phyloP scores from a whole-genome alignment of 2,329 filamentous ascomycete species.

The Alternaria sp. region DNA sequence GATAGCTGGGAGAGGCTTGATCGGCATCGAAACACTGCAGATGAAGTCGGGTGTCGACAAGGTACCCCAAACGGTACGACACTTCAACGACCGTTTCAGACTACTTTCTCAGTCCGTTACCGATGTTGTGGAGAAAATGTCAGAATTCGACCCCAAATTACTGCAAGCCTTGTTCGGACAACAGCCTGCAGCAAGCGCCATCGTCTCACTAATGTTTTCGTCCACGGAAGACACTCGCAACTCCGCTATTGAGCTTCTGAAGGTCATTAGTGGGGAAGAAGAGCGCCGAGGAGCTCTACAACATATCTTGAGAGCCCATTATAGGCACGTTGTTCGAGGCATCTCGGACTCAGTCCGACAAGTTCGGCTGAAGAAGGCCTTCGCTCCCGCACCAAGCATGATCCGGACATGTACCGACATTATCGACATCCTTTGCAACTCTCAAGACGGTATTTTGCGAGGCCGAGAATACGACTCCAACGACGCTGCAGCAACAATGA shows the following conservation, averaged over 20 bases:
- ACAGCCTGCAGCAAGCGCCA: conserved; percentile 70
- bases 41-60: conserved; percentile 48
- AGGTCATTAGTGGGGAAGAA: conserved; percentile 76
- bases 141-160: conserved; percentile 74
- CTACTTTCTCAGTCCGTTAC: conserved; percentile 69
- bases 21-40: conserved; percentile 75
- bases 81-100: conserved; percentile 78
- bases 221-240: conserved; percentile 80
- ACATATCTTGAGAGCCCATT: conserved; percentile 64
- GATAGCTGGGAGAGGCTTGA: conserved; percentile 71
- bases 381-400: conserved; percentile 65
- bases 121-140: conserved; percentile 77
- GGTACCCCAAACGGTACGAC: conserved; percentile 62
- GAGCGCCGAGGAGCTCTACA: conserved; percentile 66
- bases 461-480: conserved; percentile 63
- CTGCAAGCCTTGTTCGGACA: conserved; percentile 73
- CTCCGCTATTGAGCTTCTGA: conserved; percentile 80
- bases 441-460: conserved; percentile 67
- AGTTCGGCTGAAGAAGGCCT: conserved; percentile 63
- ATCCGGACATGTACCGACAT: conserved; percentile 68
- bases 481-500: conserved; percentile 71
- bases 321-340: conserved; percentile 62
- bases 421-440: conserved; percentile 68
- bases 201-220: conserved; percentile 81
- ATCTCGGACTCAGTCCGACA: conserved; percentile 63